A percentile compares a stretch with the other conserved stretches of the same genome.
phyloP scores from a whole-genome alignment of 371 early-diverging fungal species.

The Thermomucor indicae-seudaticae region DNA sequence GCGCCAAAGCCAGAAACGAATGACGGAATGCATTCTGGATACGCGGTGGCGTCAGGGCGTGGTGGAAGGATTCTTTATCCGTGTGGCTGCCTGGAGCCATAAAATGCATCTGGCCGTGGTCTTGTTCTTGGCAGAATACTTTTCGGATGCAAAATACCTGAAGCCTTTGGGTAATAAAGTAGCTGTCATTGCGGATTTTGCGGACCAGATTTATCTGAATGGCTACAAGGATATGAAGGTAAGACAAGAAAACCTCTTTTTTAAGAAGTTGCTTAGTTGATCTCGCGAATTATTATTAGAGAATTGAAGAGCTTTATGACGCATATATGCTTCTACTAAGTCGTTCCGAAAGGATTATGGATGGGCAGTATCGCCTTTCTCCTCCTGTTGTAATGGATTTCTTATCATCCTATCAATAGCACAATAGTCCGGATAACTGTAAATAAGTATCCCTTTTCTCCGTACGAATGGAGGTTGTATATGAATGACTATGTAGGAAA shows the following conservation, averaged over 20 bases:
- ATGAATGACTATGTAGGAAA: too few species aligned
- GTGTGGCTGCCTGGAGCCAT: slow-evolving; percentile 33
- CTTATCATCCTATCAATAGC: too few species aligned
- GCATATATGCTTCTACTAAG: slow-evolving; percentile 20
- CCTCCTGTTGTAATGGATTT: slow-evolving; percentile 26
- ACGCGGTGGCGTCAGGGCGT: slow-evolving; percentile 36
- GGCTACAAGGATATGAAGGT: slow-evolving; percentile 30
- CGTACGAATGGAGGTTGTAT: too few species aligned
- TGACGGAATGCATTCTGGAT: slow-evolving; percentile 35
- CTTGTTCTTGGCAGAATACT: slow-evolving; percentile 35
- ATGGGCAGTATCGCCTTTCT: slow-evolving; percentile 30
- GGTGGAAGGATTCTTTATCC: slow-evolving; percentile 44
- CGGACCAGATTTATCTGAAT: slow-evolving; percentile 15
- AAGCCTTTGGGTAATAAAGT: slow-evolving; percentile 25
- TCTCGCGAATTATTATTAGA: slow-evolving; percentile 5
- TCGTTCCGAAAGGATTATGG: slow-evolving; percentile 20
- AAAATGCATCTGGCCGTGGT: slow-evolving; percentile 41
- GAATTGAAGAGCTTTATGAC: slow-evolving; percentile 12
- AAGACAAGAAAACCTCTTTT: slow-evolving; percentile 1
- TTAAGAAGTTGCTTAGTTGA: not conserved
- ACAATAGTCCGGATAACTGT: too few species aligned
- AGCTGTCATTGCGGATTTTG: slow-evolving; percentile 30
- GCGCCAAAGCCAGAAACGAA: slow-evolving; percentile 30
- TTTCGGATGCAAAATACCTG: slow-evolving; percentile 20
- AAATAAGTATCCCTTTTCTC: too few species aligned